These are phyloP conservation scores for Oldenlandia corymbosa DNA, from an alignment of 257 asterid species.

Conservation along the genomic window DNA sequence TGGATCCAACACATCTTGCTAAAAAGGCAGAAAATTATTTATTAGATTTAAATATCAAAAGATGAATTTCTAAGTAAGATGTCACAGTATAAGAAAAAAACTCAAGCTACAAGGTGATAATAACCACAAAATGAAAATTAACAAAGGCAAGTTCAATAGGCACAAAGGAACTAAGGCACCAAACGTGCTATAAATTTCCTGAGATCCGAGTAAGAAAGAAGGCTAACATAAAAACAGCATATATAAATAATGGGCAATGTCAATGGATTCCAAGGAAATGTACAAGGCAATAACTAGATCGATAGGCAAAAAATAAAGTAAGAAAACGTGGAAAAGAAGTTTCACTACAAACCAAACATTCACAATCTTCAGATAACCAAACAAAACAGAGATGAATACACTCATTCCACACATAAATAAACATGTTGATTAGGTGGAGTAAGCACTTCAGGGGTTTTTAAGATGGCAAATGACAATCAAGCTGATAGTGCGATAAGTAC, in stretches of 20 bases:
- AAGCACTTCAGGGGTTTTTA: neutral
- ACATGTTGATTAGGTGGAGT: too few relatives aligned
- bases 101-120: neutral
- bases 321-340: neutral
- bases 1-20: constrained; percentile 95
- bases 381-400: too few relatives aligned
- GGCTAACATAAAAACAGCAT: neutral
- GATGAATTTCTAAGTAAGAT: too few relatives aligned
- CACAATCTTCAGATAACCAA: neutral
- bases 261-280: neutral
- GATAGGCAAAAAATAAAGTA: neutral
- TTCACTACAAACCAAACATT: neutral
- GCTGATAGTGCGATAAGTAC: neutral
- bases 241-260: neutral
- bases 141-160: neutral
- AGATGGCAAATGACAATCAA: neutral
- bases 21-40: constrained; percentile 13
- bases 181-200: neutral
- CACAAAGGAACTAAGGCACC: neutral
- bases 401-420: neutral
- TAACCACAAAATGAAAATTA: neutral
- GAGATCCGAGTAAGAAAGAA: neutral
- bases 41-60: neutral
- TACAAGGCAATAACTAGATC: neutral
- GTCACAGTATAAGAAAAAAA: constrained; percentile 12